Evolutionary conservation across 2,329 filamentous ascomycete species (phyloP).

Genomic region (Penicillium sp.): DNA sequence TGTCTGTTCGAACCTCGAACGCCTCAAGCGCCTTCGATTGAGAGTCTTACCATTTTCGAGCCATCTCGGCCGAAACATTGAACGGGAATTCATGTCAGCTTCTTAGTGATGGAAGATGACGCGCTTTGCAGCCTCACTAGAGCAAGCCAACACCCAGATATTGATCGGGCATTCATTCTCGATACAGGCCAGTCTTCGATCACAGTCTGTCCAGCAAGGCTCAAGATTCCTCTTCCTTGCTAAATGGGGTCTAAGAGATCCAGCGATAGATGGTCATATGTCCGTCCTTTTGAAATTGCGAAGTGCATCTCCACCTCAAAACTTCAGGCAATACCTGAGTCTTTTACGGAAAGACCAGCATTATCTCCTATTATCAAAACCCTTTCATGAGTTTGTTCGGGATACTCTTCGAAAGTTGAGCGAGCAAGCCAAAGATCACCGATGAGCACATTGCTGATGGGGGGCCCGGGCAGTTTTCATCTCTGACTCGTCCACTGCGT

Average conservation of each 20-base stretch:
- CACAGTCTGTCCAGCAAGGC: constrained; percentile 15
- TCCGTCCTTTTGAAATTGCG: too few relatives aligned
- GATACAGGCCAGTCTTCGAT: constrained; percentile 24
- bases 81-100: too few relatives aligned
- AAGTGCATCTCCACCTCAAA: constrained; percentile 20
- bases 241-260: constrained; percentile 21
- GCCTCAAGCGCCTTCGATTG: too few relatives aligned
- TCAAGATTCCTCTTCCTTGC: constrained; percentile 29
- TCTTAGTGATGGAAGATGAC: too few relatives aligned
- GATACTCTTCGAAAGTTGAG: constrained; percentile 22
- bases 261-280: neutral
- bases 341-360: constrained; percentile 14
- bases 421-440: constrained; percentile 20
- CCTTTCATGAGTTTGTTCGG: constrained; percentile 11
- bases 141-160: too few relatives aligned
- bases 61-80: too few relatives aligned
- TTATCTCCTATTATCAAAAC: constrained; percentile 14
- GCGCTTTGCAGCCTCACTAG: too few relatives aligned
- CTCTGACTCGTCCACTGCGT: constrained; percentile 9
- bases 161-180: constrained; percentile 25
- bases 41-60: too few relatives aligned
- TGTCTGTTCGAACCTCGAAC: too few relatives aligned
- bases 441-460: constrained; percentile 16
- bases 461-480: constrained; percentile 1
- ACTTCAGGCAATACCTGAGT: constrained; percentile 22